A percentile compares a stretch with the other conserved stretches of the same genome.
Conservation (phyloP, 805 yeast species). For the Teunomyces funiuensis region DNA sequence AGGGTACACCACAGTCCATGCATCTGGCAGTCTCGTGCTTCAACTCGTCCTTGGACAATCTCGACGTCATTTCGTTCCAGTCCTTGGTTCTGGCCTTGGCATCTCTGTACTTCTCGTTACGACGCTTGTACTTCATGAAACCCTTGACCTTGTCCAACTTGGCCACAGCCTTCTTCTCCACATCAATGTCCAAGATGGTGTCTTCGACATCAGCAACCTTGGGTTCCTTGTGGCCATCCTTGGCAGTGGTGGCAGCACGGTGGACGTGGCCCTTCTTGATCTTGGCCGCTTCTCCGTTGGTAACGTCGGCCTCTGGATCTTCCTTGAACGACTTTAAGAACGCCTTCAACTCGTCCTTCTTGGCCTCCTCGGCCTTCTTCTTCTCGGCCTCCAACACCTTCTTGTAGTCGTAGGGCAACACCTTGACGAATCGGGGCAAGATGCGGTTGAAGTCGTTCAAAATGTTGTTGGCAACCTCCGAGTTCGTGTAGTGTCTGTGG, state of each 20-base stretch:
- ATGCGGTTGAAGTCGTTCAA: conserved; percentile 85
- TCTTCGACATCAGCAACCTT: conserved; percentile 88
- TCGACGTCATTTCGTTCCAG: conserved; percentile 86
- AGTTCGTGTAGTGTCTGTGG: conserved; percentile 91
- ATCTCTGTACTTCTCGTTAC: conserved; percentile 81
- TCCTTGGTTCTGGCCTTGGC: conserved; percentile 76
- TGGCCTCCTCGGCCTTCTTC: conserved; percentile 59
- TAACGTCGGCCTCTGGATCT: conserved; percentile 81
- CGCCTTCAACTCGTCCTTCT: conserved; percentile 61
- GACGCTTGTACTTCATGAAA: conserved; percentile 89
- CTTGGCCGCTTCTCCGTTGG: conserved; percentile 81
- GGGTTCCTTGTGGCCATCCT: conserved; percentile 58
- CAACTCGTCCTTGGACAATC: conserved; percentile 83
- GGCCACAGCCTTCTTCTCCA: conserved; percentile 61
- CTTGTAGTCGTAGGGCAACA: conserved; percentile 89
- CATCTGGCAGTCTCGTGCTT: conserved; percentile 93
- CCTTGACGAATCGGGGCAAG: conserved; percentile 87
- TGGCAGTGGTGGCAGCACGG: conserved; percentile 26
- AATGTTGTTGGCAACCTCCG: conserved; percentile 83
- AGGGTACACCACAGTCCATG: conserved; percentile 99
- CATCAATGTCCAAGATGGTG: conserved; percentile 66
- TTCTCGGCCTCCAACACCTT: conserved; percentile 80
- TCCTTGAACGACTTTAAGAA: conserved; percentile 73
- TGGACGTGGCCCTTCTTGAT: conserved; percentile 52
- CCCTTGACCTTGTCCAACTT: conserved; percentile 81